phyloP scores from a whole-genome alignment of 441 rosid genomes.

The Erodium moschatum region DNA sequence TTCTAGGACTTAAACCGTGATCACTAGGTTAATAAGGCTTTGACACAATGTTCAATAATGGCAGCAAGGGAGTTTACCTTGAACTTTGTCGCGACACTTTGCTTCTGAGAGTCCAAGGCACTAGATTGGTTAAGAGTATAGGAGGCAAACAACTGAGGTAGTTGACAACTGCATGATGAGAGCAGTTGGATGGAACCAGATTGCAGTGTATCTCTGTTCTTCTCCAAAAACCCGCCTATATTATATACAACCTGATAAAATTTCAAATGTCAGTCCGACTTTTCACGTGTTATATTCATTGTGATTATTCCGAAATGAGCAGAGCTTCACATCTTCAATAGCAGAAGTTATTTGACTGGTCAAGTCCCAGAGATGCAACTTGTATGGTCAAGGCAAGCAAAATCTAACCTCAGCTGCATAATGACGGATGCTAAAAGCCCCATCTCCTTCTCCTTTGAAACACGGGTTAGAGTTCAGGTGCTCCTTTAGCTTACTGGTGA shows the following conservation, averaged over 20 bases:
- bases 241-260: slow-evolving; percentile 56
- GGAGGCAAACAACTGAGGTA: slow-evolving; percentile 43
- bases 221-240: slow-evolving; percentile 83
- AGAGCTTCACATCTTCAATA: neutral
- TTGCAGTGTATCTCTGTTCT: slow-evolving; percentile 74
- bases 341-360: neutral
- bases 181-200: slow-evolving; percentile 53
- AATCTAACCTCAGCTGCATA: slow-evolving; percentile 85
- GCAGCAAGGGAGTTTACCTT: slow-evolving; percentile 43
- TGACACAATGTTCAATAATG: neutral
- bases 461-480: slow-evolving; percentile 56
- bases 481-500: slow-evolving; percentile 81
- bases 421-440: slow-evolving; percentile 67
- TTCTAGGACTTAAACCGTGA: neutral
- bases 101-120: slow-evolving; percentile 40
- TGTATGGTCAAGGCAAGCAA: slow-evolving; percentile 7
- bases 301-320: slow-evolving; percentile 1
- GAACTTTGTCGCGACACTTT: slow-evolving; percentile 65
- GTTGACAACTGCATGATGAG: slow-evolving; percentile 50
- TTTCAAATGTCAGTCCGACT: slow-evolving; percentile 17
- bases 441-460: slow-evolving; percentile 83
- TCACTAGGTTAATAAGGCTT: neutral
- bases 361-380: no score
- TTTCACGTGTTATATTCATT: neutral
- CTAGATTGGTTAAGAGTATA: slow-evolving; percentile 34